Conservation (phyloP, 2,329 filamentous ascomycete species). For the Pseudogymnoascus destructans region DNA sequence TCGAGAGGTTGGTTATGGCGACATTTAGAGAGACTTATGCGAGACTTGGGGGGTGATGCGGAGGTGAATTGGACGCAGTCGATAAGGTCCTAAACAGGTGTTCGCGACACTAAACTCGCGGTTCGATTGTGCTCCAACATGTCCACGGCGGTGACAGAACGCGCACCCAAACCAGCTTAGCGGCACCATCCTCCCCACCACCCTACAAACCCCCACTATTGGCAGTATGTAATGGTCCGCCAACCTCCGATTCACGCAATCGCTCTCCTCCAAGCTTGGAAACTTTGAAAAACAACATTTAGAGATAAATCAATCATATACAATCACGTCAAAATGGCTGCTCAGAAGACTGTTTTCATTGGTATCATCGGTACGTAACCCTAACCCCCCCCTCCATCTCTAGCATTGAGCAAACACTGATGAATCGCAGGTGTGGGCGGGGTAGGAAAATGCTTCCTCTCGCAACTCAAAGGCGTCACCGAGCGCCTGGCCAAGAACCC, state of each 20-base stretch:
- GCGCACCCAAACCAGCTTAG: background rate
- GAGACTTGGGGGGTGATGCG: background rate
- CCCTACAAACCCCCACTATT: background rate
- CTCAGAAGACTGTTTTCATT: conserved; percentile 30
- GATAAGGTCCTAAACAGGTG: background rate
- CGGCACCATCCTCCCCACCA: background rate
- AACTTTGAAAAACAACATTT: background rate
- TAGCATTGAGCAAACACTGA: conserved; percentile 12
- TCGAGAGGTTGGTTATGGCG: background rate
- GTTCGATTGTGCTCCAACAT: background rate
- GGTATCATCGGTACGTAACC: conserved; percentile 31
- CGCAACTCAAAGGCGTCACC: conserved; percentile 59
- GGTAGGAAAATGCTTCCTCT: conserved; percentile 82
- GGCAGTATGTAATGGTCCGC: background rate
- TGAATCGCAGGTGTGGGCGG: conserved; percentile 62
- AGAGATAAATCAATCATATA: background rate
- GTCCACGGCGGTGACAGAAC: conserved; percentile 8
- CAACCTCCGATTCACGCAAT: conserved; percentile 10
- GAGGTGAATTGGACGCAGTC: background rate
- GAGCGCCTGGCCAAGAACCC: conserved; percentile 44
- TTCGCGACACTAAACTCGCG: background rate
- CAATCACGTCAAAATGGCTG: conserved; percentile 17
- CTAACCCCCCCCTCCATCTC: conserved; percentile 12
- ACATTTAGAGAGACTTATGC: background rate
- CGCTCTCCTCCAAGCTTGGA: background rate